These are phyloP conservation scores for Colletotrichum tabaci DNA, from an alignment of 2,329 filamentous ascomycete species.

Conservation along the genomic window DNA sequence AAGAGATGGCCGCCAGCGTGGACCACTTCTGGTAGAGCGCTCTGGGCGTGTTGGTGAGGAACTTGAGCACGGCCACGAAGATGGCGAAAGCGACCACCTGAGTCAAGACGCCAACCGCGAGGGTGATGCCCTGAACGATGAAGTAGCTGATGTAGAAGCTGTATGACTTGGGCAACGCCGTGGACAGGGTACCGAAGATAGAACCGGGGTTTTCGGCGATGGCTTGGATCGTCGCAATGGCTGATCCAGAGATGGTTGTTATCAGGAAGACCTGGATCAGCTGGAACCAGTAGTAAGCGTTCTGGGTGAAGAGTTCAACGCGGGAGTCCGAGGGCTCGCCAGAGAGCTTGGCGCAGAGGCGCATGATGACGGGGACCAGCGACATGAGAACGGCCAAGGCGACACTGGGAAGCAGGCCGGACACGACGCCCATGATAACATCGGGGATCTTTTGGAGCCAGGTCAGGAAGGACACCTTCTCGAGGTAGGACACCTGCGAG, in stretches of 20 bases:
- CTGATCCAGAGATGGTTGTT: slow-evolving; percentile 85
- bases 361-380: slow-evolving; percentile 85
- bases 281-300: slow-evolving; percentile 92
- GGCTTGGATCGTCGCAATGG: slow-evolving; percentile 75
- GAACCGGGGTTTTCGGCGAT: slow-evolving; percentile 75
- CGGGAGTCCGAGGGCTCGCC: slow-evolving; percentile 85
- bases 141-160: slow-evolving; percentile 92
- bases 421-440: slow-evolving; percentile 84
- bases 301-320: slow-evolving; percentile 91
- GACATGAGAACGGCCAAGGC: slow-evolving; percentile 88
- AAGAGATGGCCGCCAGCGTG: slow-evolving; percentile 76
- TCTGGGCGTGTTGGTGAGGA: slow-evolving; percentile 82
- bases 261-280: slow-evolving; percentile 94
- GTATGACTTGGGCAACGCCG: slow-evolving; percentile 84
- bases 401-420: slow-evolving; percentile 86
- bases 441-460: slow-evolving; percentile 81
- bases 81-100: slow-evolving; percentile 77
- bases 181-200: slow-evolving; percentile 76
- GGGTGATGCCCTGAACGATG: slow-evolving; percentile 84
- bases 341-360: slow-evolving; percentile 80
- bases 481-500: slow-evolving; percentile 84
- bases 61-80: slow-evolving; percentile 77
- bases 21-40: slow-evolving; percentile 84
- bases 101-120: slow-evolving; percentile 80
- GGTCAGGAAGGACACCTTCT: slow-evolving; percentile 74